phyloP scores from a whole-genome alignment of 495 filamentous ascomycete genomes.

The Penicillium herquei region DNA sequence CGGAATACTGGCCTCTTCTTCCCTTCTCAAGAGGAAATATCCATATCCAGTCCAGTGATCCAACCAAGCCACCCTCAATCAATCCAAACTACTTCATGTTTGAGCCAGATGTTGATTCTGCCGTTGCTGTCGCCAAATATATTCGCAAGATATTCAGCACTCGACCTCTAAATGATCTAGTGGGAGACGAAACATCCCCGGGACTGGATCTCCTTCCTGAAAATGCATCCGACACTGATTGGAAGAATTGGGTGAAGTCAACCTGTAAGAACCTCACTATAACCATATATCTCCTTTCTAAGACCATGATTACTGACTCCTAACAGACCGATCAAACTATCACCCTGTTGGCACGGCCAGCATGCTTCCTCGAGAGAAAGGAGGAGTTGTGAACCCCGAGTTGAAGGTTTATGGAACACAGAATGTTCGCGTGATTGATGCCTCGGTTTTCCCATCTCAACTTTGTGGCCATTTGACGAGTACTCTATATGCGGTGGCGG shows the following conservation, averaged over 20 bases:
- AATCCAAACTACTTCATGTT: conserved; percentile 30
- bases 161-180: conserved; percentile 13
- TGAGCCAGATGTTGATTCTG: conserved; percentile 16
- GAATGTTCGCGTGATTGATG: conserved; percentile 53
- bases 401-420: conserved; percentile 48
- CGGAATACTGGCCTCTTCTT: conserved; percentile 39
- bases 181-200: conserved; percentile 19
- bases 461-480: conserved; percentile 50
- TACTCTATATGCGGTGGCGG: conserved; percentile 59
- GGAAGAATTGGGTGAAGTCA: conserved; percentile 19
- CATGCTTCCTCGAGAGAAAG: conserved; percentile 54
- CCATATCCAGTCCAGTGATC: conserved; percentile 23
- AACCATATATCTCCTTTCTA: not conserved
- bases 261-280: conserved; percentile 20
- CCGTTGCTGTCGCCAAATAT: conserved; percentile 23
- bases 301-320: conserved; percentile 8
- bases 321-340: conserved; percentile 29
- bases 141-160: conserved; percentile 21
- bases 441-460: conserved; percentile 57
- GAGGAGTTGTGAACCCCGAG: conserved; percentile 45
- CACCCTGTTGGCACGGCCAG: conserved; percentile 51
- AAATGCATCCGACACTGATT: conserved; percentile 13
- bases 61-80: conserved; percentile 12
- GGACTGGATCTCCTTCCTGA: conserved; percentile 15
- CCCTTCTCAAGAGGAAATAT: conserved; percentile 52